A percentile compares a stretch with the other conserved stretches of the same genome.
Evolutionary conservation across 805 yeast genomes (phyloP).

Genomic region (Hanseniaspora osmophila): DNA sequence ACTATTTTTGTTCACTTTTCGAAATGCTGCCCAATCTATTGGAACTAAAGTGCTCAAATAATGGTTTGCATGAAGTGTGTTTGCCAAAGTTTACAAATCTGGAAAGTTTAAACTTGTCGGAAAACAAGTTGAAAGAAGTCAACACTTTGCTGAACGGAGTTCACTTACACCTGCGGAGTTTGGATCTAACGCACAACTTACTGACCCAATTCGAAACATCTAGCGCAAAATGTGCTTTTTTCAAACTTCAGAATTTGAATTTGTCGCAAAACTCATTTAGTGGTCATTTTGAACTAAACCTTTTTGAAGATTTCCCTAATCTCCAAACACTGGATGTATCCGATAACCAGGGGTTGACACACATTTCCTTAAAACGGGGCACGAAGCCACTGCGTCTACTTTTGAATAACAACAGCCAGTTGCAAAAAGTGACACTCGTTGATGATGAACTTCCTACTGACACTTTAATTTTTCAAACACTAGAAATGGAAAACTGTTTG

Average conservation of each 20-base stretch:
- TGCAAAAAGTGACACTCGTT: not conserved
- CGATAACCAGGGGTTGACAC: slow-evolving; percentile 1
- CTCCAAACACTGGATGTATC: slow-evolving; percentile 3
- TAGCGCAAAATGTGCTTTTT: not conserved
- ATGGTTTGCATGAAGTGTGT: not conserved
- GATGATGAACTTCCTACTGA: not conserved
- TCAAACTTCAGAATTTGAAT: slow-evolving; percentile 2
- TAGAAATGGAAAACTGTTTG: slow-evolving; percentile 1
- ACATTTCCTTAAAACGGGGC: not conserved
- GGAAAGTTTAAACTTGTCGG: slow-evolving; percentile 1
- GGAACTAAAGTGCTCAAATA: slow-evolving; percentile 1
- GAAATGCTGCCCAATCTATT: slow-evolving; percentile 4
- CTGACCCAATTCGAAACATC: not conserved
- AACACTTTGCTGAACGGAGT: not conserved
- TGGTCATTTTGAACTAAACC: not conserved
- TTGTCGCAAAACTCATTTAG: slow-evolving; percentile 1
- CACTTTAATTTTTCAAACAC: not conserved
- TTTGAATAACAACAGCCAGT: not conserved
- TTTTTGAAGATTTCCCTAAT: not conserved
- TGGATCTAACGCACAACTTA: slow-evolving; percentile 1
- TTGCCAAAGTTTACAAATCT: not conserved
- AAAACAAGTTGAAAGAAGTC: not conserved
- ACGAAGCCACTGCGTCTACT: not conserved
- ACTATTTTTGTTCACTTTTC: slow-evolving; percentile 1
- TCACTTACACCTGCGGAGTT: slow-evolving; percentile 2